Evolutionary conservation across 768 basidiomycete species (phyloP), one percentile per base, ranked within the genome.

Genomic region (Melanogaster broomeanus): DNA sequence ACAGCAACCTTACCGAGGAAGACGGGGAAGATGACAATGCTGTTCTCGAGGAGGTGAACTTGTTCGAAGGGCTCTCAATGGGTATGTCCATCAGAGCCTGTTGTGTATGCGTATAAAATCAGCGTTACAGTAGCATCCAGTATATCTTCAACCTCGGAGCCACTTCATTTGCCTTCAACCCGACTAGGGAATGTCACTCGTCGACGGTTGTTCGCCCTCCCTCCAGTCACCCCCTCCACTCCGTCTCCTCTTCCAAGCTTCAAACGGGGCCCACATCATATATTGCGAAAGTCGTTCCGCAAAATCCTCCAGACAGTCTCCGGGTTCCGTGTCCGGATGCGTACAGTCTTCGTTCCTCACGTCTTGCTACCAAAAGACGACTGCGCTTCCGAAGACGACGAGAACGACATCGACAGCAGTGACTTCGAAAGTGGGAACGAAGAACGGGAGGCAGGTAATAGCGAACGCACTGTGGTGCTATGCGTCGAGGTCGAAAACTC

Each of bases 341-440:
- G 93, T n/a, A 94, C 93, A 0, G 88, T 93, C 6, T 92, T 94
- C 57, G 85, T 95, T 11, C 94, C 94, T 0, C 87, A 91, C 58
- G 81, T 94, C 19, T 75, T 93, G 40, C 71, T 92, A 4, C 82
- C 84, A 2, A 77, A 77, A 51, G 52, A 48, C 16, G 41, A 41
- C 9, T 42, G 59, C 30, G 10, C 44, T 31, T 48, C 43, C 13
- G 58, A 64, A 12, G 64, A 65, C 4, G 51, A 64, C 4, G 75
- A 75, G 6, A 75, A 74, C 25, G 48, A 53, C 16, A 31, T 48
- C 18, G 66, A 69, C 24, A 60, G 47, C 31, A 50, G 62, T 35
- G 70, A 71, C 41, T 73, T 76, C n/a, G 78, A 77, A 45, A 78
- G 81, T 37, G 72, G 75, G n/a, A 71, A 66, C 24, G 74, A 76